These are phyloP conservation scores for Lasiosphaeris hirsuta DNA, from an alignment of 495 filamentous ascomycete species.

Conservation along the genomic window DNA sequence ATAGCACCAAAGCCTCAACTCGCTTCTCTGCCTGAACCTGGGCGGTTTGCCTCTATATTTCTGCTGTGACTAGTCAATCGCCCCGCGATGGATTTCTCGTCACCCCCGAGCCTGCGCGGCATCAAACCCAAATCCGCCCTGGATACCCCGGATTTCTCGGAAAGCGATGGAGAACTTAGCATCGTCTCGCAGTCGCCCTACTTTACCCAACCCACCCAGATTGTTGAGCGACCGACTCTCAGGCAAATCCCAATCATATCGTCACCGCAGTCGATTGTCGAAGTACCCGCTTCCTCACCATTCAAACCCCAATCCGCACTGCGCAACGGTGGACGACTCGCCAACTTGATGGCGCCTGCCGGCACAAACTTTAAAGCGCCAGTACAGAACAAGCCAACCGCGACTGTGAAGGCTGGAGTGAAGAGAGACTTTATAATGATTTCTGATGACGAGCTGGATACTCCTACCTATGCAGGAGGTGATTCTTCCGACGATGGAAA, in stretches of 20 bases:
- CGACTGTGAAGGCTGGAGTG: conserved; percentile 6
- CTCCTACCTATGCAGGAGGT: conserved; percentile 30
- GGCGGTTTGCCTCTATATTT: not conserved
- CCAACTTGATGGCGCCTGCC: conserved; percentile 68
- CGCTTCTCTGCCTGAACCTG: no score
- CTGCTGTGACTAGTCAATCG: not conserved
- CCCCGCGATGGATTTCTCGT: conserved; percentile 15
- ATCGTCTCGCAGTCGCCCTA: conserved; percentile 34
- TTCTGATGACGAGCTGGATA: conserved; percentile 42
- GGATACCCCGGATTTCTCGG: conserved; percentile 16
- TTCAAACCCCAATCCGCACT: conserved; percentile 36
- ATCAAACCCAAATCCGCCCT: not conserved
- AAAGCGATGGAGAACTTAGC: conserved; percentile 20
- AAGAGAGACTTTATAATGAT: conserved; percentile 38
- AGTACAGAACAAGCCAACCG: conserved; percentile 8
- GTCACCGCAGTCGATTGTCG: conserved; percentile 58
- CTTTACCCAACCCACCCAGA: conserved; percentile 67
- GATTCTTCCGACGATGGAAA: conserved; percentile 45
- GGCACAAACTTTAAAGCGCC: conserved; percentile 68
- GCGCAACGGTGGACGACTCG: conserved; percentile 38
- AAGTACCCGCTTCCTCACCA: conserved; percentile 83
- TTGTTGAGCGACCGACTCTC: conserved; percentile 36
- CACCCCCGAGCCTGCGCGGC: not conserved
- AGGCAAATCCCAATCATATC: conserved; percentile 17
- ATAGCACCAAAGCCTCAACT: no score